phyloP scores from a whole-genome alignment of 2,329 filamentous ascomycete species.

The Lachnellula hyalina region DNA sequence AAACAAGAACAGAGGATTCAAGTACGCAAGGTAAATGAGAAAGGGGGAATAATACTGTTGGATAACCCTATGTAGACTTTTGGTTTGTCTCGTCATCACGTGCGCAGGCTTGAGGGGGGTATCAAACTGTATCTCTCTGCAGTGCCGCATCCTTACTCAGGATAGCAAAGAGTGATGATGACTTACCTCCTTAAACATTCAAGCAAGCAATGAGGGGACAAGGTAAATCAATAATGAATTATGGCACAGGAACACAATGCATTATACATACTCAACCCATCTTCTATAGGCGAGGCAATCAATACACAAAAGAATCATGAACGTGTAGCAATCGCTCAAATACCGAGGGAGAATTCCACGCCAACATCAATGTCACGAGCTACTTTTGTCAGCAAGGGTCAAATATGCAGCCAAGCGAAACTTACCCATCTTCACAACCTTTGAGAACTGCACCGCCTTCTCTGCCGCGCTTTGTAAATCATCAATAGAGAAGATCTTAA shows the following conservation, averaged over 20 bases:
- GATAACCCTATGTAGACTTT: no score
- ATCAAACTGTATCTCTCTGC: no score
- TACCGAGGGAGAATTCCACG: constrained; percentile 90
- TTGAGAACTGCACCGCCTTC: constrained; percentile 98
- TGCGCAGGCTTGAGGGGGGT: no score
- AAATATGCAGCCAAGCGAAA: constrained; percentile 21
- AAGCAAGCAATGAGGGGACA: neutral
- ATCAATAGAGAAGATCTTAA: constrained; percentile 99
- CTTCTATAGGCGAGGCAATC: constrained; percentile 28
- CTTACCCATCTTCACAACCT: constrained; percentile 97
- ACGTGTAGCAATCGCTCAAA: constrained; percentile 45
- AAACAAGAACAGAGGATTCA: no score
- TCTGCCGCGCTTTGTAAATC: constrained; percentile 95
- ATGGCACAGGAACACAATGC: constrained; percentile 14
- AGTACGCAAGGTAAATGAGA: no score
- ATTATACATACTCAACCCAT: constrained; percentile 31
- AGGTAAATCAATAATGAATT: neutral
- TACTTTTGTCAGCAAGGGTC: constrained; percentile 33
- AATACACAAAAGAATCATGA: constrained; percentile 28
- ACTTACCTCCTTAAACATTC: no score
- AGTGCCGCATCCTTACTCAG: no score
- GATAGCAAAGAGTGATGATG: no score
- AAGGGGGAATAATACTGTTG: no score
- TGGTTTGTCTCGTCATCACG: no score
- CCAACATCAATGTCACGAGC: constrained; percentile 95